These are phyloP conservation scores for Chaetoceros tenuissimus DNA, from an alignment of 108 stramenopile genomes.

Conservation along the genomic window DNA sequence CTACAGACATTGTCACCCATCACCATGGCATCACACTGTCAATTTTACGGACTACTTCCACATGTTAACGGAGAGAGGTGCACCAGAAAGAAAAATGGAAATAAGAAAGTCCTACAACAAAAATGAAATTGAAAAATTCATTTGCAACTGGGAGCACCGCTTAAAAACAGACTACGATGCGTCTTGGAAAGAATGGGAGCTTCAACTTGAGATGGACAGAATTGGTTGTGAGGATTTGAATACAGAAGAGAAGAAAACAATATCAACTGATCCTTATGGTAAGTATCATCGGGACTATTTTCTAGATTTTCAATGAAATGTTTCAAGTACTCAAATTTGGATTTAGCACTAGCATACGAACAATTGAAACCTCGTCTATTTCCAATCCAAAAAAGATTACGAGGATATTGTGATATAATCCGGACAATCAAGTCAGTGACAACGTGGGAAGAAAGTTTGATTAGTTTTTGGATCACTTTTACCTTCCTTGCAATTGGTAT, in stretches of 20 bases:
- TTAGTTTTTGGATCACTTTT: not conserved
- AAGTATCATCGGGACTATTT: not conserved
- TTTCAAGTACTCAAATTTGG: not conserved
- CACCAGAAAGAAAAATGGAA: slow-evolving; percentile 10
- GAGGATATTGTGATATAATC: not conserved
- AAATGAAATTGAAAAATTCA: not conserved
- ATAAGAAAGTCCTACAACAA: not conserved
- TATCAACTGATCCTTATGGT: not conserved
- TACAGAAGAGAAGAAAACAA: not conserved
- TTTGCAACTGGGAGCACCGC: not conserved
- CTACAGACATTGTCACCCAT: slow-evolving; percentile 47
- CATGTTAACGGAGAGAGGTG: slow-evolving; percentile 23
- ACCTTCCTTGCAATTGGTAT: not conserved
- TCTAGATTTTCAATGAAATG: not conserved
- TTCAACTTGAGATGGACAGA: not conserved
- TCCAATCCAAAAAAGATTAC: not conserved
- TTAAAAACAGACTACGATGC: not conserved
- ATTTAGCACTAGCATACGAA: not conserved
- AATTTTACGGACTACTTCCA: slow-evolving; percentile 47
- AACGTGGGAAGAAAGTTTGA: not conserved
- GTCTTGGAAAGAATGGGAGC: not conserved
- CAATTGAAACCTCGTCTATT: not conserved
- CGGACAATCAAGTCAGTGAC: not conserved
- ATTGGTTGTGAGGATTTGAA: not conserved
- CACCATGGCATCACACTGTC: slow-evolving; percentile 53